A percentile compares a stretch with the other conserved stretches of the same genome.
phyloP scores from a whole-genome alignment of 768 basidiomycete species.

The Naganishia friedmannii region DNA sequence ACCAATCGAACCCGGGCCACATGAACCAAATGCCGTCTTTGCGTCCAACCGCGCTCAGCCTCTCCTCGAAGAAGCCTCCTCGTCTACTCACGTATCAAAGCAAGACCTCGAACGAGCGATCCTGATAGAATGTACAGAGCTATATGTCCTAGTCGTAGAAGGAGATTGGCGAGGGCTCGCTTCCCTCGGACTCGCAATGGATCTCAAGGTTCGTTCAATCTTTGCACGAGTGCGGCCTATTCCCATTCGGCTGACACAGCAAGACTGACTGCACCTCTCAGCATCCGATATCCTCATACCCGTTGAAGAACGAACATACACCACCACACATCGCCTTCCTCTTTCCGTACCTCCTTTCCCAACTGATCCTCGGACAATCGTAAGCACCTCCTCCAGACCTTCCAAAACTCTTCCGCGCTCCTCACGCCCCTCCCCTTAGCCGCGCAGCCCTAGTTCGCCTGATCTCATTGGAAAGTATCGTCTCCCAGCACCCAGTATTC shows the following conservation, averaged over 20 bases:
- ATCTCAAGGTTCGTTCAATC: background rate
- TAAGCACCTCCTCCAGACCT: background rate
- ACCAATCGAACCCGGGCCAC: background rate
- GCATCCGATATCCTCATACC: conserved; percentile 11
- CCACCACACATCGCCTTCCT: conserved; percentile 17
- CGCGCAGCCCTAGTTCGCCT: background rate
- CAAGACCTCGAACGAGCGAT: conserved; percentile 17
- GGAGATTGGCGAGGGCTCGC: background rate
- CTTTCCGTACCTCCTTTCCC: conserved; percentile 7
- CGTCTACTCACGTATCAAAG: background rate
- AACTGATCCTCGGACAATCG: conserved; percentile 7
- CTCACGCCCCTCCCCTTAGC: background rate
- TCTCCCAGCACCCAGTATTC: conserved; percentile 21
- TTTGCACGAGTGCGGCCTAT: background rate
- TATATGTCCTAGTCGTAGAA: background rate
- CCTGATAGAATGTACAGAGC: conserved; percentile 4
- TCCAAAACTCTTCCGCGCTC: background rate
- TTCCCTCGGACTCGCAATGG: background rate
- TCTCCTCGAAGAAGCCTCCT: background rate
- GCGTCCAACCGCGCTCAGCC: background rate
- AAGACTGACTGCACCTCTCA: background rate
- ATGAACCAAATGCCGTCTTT: background rate
- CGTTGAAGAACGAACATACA: conserved; percentile 2
- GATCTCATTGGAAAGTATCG: conserved; percentile 1
- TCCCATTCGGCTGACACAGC: no score